A percentile compares a stretch with the other conserved stretches of the same genome.
Conservation (phyloP, 495 filamentous ascomycete species). For the Barbatosphaeria neglecta region DNA sequence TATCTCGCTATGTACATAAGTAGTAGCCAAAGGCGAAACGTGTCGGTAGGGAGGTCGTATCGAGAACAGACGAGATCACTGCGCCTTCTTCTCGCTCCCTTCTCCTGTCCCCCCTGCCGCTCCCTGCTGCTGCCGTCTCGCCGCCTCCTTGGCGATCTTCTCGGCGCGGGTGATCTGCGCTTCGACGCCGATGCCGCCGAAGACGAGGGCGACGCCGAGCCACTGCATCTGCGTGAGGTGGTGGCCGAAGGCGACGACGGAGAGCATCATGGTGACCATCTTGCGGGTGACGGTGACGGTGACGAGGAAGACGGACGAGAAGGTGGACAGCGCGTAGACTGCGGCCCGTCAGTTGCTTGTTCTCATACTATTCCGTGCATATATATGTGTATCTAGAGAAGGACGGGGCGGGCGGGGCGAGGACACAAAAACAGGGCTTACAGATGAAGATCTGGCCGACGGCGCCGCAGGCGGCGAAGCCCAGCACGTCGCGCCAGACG, state of each 20-base stretch:
- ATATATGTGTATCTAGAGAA: background rate
- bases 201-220: constrained; percentile 84
- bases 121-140: constrained; percentile 45
- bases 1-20: too few species aligned
- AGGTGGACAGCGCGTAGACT: constrained; percentile 86
- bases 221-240: constrained; percentile 69
- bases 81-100: constrained; percentile 22
- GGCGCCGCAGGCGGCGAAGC: constrained; percentile 85
- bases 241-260: constrained; percentile 90
- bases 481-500: constrained; percentile 73
- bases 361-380: background rate
- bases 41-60: too few species aligned
- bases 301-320: constrained; percentile 83
- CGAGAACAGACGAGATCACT: too few species aligned
- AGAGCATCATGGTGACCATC: constrained; percentile 98
- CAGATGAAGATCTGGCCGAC: constrained; percentile 95
- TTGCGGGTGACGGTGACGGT: constrained; percentile 96
- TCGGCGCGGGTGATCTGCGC: constrained; percentile 68
- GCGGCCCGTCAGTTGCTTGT: constrained; percentile 2
- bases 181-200: constrained; percentile 90
- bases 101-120: too few species aligned
- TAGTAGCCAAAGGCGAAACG: too few species aligned
- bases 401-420: background rate
- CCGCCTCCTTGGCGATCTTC: constrained; percentile 70
- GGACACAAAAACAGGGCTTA: constrained; percentile 21